A percentile compares a stretch with the other conserved stretches of the same genome.
phyloP scores from a whole-genome alignment of 2,329 filamentous ascomycete species.

The Sordariomycetes sp. region DNA sequence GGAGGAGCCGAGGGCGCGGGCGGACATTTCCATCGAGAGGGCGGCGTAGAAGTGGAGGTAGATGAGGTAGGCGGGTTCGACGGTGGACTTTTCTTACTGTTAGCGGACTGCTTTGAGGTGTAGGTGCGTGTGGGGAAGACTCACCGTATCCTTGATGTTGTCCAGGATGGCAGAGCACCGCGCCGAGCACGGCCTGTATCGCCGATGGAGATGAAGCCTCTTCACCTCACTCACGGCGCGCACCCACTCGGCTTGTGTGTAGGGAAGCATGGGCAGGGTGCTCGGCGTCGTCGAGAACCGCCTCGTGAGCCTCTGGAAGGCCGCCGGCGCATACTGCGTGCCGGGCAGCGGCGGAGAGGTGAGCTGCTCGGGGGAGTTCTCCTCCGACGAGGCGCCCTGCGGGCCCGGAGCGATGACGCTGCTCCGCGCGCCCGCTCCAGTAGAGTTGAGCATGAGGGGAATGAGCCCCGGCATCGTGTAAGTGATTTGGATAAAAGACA shows the following conservation, averaged over 20 bases:
- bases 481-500: neutral
- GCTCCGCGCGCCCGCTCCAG: slow-evolving; percentile 8
- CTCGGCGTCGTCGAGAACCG: slow-evolving; percentile 2
- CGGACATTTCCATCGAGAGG: slow-evolving; percentile 46
- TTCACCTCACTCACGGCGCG: slow-evolving; percentile 41
- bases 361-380: neutral
- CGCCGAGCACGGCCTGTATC: slow-evolving; percentile 41
- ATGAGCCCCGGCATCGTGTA: slow-evolving; percentile 18
- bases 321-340: neutral
- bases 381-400: neutral
- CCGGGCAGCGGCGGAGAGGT: neutral
- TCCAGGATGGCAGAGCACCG: slow-evolving; percentile 43
- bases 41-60: slow-evolving; percentile 54
- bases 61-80: slow-evolving; percentile 44
- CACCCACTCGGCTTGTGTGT: slow-evolving; percentile 38
- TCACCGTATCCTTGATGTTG: slow-evolving; percentile 32
- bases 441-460: slow-evolving; percentile 17
- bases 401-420: neutral
- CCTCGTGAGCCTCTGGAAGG: slow-evolving; percentile 4
- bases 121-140: slow-evolving; percentile 9
- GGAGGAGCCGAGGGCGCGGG: slow-evolving; percentile 33
- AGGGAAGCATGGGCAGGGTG: slow-evolving; percentile 23
- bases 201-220: slow-evolving; percentile 36
- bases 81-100: slow-evolving; percentile 17
- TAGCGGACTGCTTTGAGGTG: slow-evolving; percentile 4